phyloP scores from a whole-genome alignment of 306 rosid genomes.

The Vigna hirtella region DNA sequence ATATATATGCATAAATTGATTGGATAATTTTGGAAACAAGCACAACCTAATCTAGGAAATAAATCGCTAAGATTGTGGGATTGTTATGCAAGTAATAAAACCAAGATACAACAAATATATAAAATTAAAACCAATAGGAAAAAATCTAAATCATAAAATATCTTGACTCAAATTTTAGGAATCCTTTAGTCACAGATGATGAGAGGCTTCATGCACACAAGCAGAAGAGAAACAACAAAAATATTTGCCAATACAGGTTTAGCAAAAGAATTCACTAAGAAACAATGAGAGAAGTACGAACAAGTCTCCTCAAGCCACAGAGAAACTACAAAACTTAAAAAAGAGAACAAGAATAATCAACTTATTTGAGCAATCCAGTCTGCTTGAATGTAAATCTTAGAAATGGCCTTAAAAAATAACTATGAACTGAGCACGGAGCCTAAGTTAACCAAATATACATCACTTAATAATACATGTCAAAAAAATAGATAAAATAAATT shows the following conservation, averaged over 20 bases:
- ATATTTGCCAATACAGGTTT: neutral
- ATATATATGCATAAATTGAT: too few relatives aligned
- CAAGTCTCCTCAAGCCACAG: neutral
- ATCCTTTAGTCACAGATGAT: neutral
- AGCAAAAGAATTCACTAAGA: neutral
- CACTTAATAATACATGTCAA: conserved; percentile 21
- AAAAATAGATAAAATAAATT: neutral
- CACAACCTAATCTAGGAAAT: too few relatives aligned
- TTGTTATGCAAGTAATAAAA: too few relatives aligned
- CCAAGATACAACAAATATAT: too few relatives aligned
- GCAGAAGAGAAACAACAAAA: neutral
- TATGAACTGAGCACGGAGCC: neutral
- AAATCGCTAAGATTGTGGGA: too few relatives aligned
- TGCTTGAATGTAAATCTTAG: neutral
- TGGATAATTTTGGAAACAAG: too few relatives aligned
- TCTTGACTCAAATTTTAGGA: conserved; percentile 14
- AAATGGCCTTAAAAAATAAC: conserved; percentile 13
- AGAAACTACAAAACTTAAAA: neutral
- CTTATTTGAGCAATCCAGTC: conserved; percentile 5
- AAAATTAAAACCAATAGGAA: too few relatives aligned
- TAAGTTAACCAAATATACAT: conserved; percentile 29
- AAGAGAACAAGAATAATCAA: neutral
- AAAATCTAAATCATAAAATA: too few relatives aligned
- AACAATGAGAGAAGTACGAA: neutral
- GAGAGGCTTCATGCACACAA: neutral